Percentiles rank a stretch among this genome's conserved stretches.
Conservation (phyloP, 495 filamentous ascomycete genomes). For the Penicillium goetzii region DNA sequence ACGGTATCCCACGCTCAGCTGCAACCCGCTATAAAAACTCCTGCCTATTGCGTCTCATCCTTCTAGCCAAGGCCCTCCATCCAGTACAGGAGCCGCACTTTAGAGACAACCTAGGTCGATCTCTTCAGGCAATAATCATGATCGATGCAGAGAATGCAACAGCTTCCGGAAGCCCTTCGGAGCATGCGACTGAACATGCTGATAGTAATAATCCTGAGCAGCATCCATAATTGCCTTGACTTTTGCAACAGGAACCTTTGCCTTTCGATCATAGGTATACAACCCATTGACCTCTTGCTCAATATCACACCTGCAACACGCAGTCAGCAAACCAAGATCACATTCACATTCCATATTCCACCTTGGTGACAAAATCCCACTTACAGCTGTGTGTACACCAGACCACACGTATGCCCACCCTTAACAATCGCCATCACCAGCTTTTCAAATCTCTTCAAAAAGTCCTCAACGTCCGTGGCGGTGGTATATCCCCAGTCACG, state of each 20-base stretch:
- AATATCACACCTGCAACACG: conserved; percentile 36
- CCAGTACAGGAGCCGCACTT: no score
- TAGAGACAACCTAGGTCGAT: not conserved
- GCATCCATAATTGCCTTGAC: conserved; percentile 46
- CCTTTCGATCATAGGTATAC: conserved; percentile 41
- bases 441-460: conserved; percentile 37
- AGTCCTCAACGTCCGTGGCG: conserved; percentile 38
- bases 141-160: conserved; percentile 24
- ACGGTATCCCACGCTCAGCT: no score
- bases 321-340: conserved; percentile 9
- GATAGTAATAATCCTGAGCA: conserved; percentile 37
- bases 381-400: conserved; percentile 48
- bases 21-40: no score
- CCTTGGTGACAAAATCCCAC: conserved; percentile 7
- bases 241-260: conserved; percentile 38
- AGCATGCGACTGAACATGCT: conserved; percentile 30
- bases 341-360: not conserved
- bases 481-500: conserved; percentile 49
- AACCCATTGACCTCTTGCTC: conserved; percentile 48
- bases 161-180: conserved; percentile 32
- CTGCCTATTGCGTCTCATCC: no score
- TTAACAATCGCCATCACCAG: conserved; percentile 42
- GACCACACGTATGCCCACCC: conserved; percentile 41
- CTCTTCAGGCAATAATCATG: not conserved
- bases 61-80: no score